phyloP scores from a whole-genome alignment of 2,329 filamentous ascomycete species.

The Colletotrichum euphorbiae region DNA sequence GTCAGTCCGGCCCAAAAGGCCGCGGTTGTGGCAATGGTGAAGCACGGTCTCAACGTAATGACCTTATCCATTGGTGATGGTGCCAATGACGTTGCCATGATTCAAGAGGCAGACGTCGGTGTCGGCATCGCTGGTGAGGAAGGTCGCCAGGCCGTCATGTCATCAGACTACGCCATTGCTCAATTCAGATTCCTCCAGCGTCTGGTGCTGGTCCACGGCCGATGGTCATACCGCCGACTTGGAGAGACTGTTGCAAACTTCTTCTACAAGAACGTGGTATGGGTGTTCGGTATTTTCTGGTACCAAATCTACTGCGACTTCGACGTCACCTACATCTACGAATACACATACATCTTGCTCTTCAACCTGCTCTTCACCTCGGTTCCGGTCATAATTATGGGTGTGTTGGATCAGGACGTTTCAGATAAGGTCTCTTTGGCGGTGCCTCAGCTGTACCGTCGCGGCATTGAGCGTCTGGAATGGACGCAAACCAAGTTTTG shows the following conservation, averaged over 20 bases:
- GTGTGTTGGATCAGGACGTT: slow-evolving; percentile 96
- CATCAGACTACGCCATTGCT: slow-evolving; percentile 93
- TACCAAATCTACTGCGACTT: slow-evolving; percentile 96
- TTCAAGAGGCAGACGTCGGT: slow-evolving; percentile 96
- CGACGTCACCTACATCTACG: slow-evolving; percentile 96
- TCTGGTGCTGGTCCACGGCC: slow-evolving; percentile 88
- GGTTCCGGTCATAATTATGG: slow-evolving; percentile 92
- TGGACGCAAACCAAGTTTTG: slow-evolving; percentile 98
- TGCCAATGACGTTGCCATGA: slow-evolving; percentile 97
- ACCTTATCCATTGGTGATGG: slow-evolving; percentile 93
- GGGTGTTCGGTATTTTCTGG: slow-evolving; percentile 98
- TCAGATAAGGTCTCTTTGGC: slow-evolving; percentile 93
- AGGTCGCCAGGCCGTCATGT: slow-evolving; percentile 94
- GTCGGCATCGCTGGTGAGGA: slow-evolving; percentile 95
- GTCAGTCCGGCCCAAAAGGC: slow-evolving; percentile 98
- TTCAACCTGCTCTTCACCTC: slow-evolving; percentile 99
- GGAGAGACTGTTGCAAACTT: slow-evolving; percentile 97
- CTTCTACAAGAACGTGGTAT: slow-evolving; percentile 99
- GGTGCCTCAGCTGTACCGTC: slow-evolving; percentile 93
- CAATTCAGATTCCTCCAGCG: slow-evolving; percentile 91
- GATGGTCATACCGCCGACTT: slow-evolving; percentile 95
- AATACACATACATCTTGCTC: slow-evolving; percentile 96
- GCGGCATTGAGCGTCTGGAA: slow-evolving; percentile 94
- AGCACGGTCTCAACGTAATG: slow-evolving; percentile 94
- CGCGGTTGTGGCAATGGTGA: slow-evolving; percentile 95